Evolutionary conservation across 1,139 yeast genomes (phyloP), one percentile per base, ranked within the genome.

Genomic region (Yamadazyma atmosphaerica): DNA sequence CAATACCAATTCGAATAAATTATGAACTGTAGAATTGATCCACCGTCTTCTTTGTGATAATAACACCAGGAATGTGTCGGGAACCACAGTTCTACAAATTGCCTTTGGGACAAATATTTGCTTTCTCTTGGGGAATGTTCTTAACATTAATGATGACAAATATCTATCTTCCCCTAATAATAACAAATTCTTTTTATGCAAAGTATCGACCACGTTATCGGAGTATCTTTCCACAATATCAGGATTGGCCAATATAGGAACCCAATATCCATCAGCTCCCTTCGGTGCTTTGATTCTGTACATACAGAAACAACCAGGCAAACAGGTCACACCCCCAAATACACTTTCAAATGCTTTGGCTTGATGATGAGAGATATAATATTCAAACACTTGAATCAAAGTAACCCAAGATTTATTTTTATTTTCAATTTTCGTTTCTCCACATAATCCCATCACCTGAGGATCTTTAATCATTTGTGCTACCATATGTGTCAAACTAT

Each of bases 281-380:
- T 89, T 92, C 30, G 98, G 97, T 0, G 96, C 76, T 63, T 92
- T 92, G 60, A 92, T 86, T 51, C 98, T 78, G 59, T 92, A 92
- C 86, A 90, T 88, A 52, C 90, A 85, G 74, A 92, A 92, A 72
- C 98, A 92, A 26, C 98, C 98, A 0, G 98, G 98, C 45, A 92
- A 76, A 77, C 98, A 92, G 0, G 98, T 90, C 11, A 92, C 98
- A 55, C 95, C 88, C 42, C 98, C 98, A 61, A 92, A 92, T 3
- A 86, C 90, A 12, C 96, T 85, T 63, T 92, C 98, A 62, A 92
- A 92, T 0, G 97, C 96, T 62, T 92, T 92, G 2, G 97, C 82
- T 58, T 87, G 96, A 64, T 92, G 98, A 65, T 92, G 98, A 1
- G 98, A 89, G 48, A 92, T 87, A 61, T 83, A 92, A 60, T 92